Base-by-base conservation (phyloP, 2,329 filamentous ascomycete genomes). In the Curvularia sp. region DNA sequence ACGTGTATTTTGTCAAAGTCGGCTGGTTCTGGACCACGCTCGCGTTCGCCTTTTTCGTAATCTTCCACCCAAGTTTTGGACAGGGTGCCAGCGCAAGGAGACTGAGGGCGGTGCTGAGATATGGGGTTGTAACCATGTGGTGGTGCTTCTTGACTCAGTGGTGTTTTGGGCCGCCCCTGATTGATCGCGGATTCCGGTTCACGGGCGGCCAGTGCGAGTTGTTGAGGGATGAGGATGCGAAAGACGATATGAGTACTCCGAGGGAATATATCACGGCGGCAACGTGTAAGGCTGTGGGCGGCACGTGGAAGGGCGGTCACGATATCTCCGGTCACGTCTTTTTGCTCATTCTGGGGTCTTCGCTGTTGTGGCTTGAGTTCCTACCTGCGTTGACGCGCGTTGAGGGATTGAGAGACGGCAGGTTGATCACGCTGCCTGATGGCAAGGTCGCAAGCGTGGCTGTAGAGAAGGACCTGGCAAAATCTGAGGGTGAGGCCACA, bases 301-400 rank as follows among this genome's bases (percentile, higher is more conserved):
- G 95, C 0, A 81, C 83, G 54, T 99, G 95, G 95, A 86, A 83
- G 57, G 95, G 95, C n/a, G 95, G 95, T 0, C 93, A 98, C 78
- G 95, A 99, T 77, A 94, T 99, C 68, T 95, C 90, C 61, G 95
- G 95, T 0, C 95, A 98, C 78, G 92, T 97, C 4, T 97, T 99
- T 72, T 80, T 99, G 80, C 84, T 99, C 49, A 92, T 96, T 6
- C 81, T 97, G 42, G 91, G 92, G 4, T 94, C 89, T 57, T 87
- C 87, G 48, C 91, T 97, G 71, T 80, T 98, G 52, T 84, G 90
- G 77, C 88, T 96, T 70, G 95, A 98, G 80, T 84, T 93, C 70
- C 51, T 96, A 81, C 82, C 84, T 51, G 81, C 81, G 76, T 81
- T 89, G 4, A 78, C 86, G 31, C 77, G 76, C 44, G 73, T 73